Conservation (phyloP, 768 basidiomycete genomes). For the Boletus vermiculosoides region DNA sequence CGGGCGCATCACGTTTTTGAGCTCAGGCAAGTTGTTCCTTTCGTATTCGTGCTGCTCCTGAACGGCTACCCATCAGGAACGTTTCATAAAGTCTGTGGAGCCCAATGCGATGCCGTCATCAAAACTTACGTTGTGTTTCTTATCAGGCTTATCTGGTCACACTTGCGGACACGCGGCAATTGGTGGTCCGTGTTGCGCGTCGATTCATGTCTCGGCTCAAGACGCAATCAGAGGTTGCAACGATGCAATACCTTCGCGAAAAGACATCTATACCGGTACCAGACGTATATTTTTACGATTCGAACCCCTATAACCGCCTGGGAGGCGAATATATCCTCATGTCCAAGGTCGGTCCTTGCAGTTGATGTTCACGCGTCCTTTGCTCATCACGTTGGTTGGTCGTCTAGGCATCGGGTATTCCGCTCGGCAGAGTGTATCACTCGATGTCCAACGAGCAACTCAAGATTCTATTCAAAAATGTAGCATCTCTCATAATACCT, state of each 20-base stretch:
- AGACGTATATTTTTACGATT: conserved; percentile 70
- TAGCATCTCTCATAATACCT: conserved; percentile 66
- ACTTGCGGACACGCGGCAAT: conserved; percentile 54
- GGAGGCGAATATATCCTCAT: conserved; percentile 86
- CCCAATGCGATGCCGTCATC: not conserved
- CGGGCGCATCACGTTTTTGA: conserved; percentile 69
- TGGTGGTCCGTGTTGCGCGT: conserved; percentile 80
- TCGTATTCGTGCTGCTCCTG: conserved; percentile 10
- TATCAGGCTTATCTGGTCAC: conserved; percentile 74
- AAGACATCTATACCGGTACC: conserved; percentile 74
- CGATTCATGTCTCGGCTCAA: conserved; percentile 85
- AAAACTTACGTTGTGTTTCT: conserved; percentile 7
- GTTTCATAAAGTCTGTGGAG: conserved; percentile 68
- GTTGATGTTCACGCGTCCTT: conserved; percentile 1
- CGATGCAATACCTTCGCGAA: conserved; percentile 74
- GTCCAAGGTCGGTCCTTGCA: conserved; percentile 61
- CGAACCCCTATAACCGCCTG: conserved; percentile 81
- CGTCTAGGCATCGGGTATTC: conserved; percentile 67
- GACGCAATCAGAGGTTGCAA: conserved; percentile 85
- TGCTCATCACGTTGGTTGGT: not conserved
- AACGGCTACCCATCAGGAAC: conserved; percentile 51
- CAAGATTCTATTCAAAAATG: conserved; percentile 61
- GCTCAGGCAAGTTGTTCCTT: conserved; percentile 52
- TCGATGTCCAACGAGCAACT: conserved; percentile 65
- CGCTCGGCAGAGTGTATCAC: conserved; percentile 69